Evolutionary conservation across 331 rosid genomes (phyloP).

Genomic region (Quercus lobata): DNA sequence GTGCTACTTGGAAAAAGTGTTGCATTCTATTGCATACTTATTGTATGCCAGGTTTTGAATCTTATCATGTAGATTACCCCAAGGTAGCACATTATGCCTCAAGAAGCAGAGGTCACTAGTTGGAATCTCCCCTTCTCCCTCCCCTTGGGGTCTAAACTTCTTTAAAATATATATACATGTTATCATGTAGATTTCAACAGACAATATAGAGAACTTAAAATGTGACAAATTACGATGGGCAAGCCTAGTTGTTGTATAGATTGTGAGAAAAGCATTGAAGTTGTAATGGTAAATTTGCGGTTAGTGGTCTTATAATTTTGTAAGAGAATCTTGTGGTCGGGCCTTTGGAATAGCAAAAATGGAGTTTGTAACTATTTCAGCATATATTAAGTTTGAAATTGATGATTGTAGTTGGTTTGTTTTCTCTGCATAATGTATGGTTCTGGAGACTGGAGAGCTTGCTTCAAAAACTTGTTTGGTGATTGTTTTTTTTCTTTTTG

Average conservation of each 20-base stretch:
- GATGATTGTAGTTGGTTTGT: not conserved
- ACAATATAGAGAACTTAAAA: not conserved
- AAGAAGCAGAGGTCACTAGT: too few species aligned
- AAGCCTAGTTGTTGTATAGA: not conserved
- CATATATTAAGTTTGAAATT: not conserved
- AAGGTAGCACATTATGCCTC: too few species aligned
- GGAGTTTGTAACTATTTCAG: not conserved
- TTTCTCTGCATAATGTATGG: not conserved
- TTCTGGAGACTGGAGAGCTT: not conserved
- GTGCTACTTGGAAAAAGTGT: not conserved
- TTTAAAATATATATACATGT: too few species aligned
- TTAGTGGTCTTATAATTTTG: not conserved
- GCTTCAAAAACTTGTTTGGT: not conserved
- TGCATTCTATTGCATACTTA: not conserved
- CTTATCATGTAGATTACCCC: too few species aligned
- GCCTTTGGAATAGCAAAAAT: not conserved
- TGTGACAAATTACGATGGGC: not conserved
- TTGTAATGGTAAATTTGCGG: not conserved
- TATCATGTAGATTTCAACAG: not conserved
- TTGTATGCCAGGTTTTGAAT: not conserved
- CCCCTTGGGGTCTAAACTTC: too few species aligned
- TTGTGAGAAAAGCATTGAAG: not conserved
- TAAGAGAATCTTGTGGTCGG: not conserved
- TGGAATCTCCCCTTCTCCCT: too few species aligned
- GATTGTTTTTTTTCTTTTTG: not conserved